Evolutionary conservation across 2,329 filamentous ascomycete species (phyloP), one percentile per base, ranked within the genome.

Genomic region (Trichoderma endophyticum): DNA sequence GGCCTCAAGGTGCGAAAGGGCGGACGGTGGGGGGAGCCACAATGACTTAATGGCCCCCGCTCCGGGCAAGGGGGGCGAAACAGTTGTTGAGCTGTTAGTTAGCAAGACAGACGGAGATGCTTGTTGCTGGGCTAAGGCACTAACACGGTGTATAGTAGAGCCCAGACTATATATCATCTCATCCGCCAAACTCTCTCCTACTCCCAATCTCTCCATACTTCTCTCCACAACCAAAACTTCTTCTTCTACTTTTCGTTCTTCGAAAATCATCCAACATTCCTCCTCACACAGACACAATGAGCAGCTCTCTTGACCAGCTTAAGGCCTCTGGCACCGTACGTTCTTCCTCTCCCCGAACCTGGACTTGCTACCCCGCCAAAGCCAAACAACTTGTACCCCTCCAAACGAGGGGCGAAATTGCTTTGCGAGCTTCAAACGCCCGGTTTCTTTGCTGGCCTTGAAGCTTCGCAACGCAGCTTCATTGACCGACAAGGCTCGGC

Each of bases 261-360:
- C 34, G 48, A 34, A 51, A 39, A 65, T 66, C 66, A 70, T 56
- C 56, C 71, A 72, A 61, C 72, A 70, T 74, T 65, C 65, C 62
- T 60, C 67, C 73, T 60, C 59, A 70, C 68, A 62, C 34, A 73
- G 71, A 72, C 75, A 81, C 67, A 76, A 98, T 98, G 95, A 85
- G 93, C 84, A 92, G 86, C 84, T 93, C 95, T 84, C 92, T 99
- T 80, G 96, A 98, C 80, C 95, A 98, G 87, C 90, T 99, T 84
- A 99, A 99, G 90, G 91, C 93, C 87, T 85, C 92, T 82, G 96
- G 96, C 91, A 99, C 96, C 81, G 94, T 97, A 89, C 85, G 93
- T 93, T 80, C 6, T 21, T 24, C 9, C 12, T 9, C 26, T 9
- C 32, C 18, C 59, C 54, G 3, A 28, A n/a, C 39, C 18, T n/a